phyloP scores from a whole-genome alignment of 495 filamentous ascomycete species.

The Penicillium samsonianum region DNA sequence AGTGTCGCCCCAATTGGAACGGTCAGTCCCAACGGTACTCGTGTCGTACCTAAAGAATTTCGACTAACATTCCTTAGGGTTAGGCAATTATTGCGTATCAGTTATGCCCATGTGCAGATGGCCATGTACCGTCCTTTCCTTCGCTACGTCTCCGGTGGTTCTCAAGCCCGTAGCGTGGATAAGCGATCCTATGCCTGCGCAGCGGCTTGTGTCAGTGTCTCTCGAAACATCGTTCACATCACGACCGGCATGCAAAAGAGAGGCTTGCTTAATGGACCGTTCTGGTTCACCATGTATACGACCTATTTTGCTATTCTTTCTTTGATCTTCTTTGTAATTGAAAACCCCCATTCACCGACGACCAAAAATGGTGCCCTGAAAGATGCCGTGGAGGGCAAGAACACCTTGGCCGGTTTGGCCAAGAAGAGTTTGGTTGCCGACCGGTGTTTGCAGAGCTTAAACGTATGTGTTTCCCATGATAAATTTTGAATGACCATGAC shows the following conservation, averaged over 20 bases:
- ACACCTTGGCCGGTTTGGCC: slow-evolving; percentile 71
- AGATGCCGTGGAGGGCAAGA: slow-evolving; percentile 80
- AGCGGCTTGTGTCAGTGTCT: too few relatives aligned
- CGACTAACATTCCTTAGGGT: slow-evolving; percentile 51
- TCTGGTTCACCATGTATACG: slow-evolving; percentile 97
- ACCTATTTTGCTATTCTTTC: slow-evolving; percentile 93
- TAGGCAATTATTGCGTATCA: slow-evolving; percentile 83
- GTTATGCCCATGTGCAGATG: slow-evolving; percentile 92
- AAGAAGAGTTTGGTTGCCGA: slow-evolving; percentile 87
- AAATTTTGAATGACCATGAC: background rate
- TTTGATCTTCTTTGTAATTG: slow-evolving; percentile 83
- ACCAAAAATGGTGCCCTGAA: slow-evolving; percentile 73
- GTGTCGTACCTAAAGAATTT: background rate
- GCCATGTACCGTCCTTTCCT: slow-evolving; percentile 94
- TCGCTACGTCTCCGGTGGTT: slow-evolving; percentile 82
- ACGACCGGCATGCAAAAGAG: slow-evolving; percentile 84
- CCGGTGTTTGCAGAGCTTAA: slow-evolving; percentile 72
- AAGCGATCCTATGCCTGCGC: slow-evolving; percentile 85
- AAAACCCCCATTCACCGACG: slow-evolving; percentile 78
- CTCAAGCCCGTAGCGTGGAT: slow-evolving; percentile 68
- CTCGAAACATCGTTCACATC: slow-evolving; percentile 92
- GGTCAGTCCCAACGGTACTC: slow-evolving; percentile 53
- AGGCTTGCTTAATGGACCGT: slow-evolving; percentile 80
- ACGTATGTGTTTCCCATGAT: slow-evolving; percentile 53
- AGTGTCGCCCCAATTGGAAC: slow-evolving; percentile 67